A percentile compares a stretch with the other conserved stretches of the same genome.
Conservation (phyloP, 805 yeast genomes). For the Ascoidea rubescens region DNA sequence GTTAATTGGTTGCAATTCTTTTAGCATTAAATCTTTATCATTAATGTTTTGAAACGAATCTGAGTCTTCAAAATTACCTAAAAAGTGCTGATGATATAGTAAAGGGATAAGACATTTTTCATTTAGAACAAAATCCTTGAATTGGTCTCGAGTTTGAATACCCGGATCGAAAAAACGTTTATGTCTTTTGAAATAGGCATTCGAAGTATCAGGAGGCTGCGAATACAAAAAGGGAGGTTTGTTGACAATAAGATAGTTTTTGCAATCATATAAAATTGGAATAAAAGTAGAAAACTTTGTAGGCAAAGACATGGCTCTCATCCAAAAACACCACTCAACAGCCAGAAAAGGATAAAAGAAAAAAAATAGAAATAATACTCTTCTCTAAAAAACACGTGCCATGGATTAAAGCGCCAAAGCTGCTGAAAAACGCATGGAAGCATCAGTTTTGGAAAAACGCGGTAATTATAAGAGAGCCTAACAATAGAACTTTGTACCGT, state of each 20-base stretch:
- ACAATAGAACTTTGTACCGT: no score
- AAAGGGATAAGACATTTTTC: slow-evolving; percentile 12
- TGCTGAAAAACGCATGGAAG: no score
- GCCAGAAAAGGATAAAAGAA: no score
- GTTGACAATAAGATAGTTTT: slow-evolving; percentile 19
- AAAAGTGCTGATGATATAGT: slow-evolving; percentile 3
- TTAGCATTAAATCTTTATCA: slow-evolving; percentile 2
- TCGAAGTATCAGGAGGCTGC: slow-evolving; percentile 17
- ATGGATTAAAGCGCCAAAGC: no score
- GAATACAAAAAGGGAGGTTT: slow-evolving; percentile 22
- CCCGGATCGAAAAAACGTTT: neutral
- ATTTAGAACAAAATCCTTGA: neutral
- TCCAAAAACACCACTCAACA: no score
- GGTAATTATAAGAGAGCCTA: no score
- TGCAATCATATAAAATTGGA: slow-evolving; percentile 6
- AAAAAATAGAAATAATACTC: no score
- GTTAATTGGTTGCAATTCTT: slow-evolving; percentile 19
- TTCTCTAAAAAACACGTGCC: no score
- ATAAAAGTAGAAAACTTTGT: neutral
- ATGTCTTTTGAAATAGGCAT: slow-evolving; percentile 2
- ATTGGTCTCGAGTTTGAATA: no score
- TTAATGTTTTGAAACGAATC: neutral
- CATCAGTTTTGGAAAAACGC: no score
- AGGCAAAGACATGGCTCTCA: no score
- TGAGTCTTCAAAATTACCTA: no score